Evolutionary conservation across 2,329 filamentous ascomycete genomes (phyloP), one percentile per base, ranked within the genome.

Genomic region (Chrysoporthe austroafricana): DNA sequence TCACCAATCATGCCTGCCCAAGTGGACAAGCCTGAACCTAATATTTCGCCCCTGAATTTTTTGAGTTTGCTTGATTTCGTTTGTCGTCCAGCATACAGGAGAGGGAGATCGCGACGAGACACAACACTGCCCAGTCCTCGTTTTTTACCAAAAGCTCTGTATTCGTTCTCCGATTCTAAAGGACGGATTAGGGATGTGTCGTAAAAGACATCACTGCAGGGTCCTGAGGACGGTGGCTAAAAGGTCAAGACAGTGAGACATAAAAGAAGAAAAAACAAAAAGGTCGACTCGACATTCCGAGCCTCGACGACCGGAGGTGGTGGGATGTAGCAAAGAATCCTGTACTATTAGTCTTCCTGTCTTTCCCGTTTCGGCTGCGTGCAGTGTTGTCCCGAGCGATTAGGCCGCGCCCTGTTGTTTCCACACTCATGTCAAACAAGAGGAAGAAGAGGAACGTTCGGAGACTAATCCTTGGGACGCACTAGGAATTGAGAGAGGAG

Each of bases 131-230:
- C 21, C 61, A 59, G 59, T 43, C 52, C 26, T 36, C 13, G 13
- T 58, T 34, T 44, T 44, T 43, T 46, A 67, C 54, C 43, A 54
- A 26, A 43, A 52, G 44, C n/a, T 67, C 48, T 63, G 65, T 66
- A 63, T 63, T 54, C 62, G 68, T 70, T 68, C 62, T 68, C 50
- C 59, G 61, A 59, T 66, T 68, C 66, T 68, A 70, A 70, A 68
- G 68, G 50, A 66, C 66, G 68, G 66, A 56, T 62, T 61, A 70
- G 68, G 68, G 68, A 70, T 62, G 62, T 61, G 56, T 66, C 68
- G 48, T 70, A 70, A 70, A 68, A 46, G 32, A 61, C 14, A 44
- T 48, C 44, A 46, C 56, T 57, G 32, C 46, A 56, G 59, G 57
- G 59, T 46, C n/a, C 26, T 61, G 42, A 56, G 62, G 50, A 68